phyloP scores from a whole-genome alignment of 2,329 filamentous ascomycete genomes.

The Bipolaris zeicola region DNA sequence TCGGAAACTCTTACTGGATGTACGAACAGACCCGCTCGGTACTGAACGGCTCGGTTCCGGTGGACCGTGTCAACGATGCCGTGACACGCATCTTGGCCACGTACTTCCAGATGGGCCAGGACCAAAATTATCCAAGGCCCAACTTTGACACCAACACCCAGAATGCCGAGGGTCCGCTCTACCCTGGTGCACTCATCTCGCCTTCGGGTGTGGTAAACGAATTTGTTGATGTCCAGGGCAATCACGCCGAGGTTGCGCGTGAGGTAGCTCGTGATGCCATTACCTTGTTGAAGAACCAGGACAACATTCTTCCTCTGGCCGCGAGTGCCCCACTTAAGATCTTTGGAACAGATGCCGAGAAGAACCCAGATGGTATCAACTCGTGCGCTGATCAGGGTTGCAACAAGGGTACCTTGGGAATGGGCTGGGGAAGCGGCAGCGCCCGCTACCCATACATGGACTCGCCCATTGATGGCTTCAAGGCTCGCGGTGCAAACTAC shows the following conservation, averaged over 20 bases:
- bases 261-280: constrained; percentile 62
- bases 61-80: constrained; percentile 87
- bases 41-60: constrained; percentile 81
- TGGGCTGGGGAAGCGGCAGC: constrained; percentile 80
- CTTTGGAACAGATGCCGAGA: constrained; percentile 57
- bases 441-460: constrained; percentile 74
- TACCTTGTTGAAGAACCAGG: constrained; percentile 67
- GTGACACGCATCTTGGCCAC: constrained; percentile 82
- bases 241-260: constrained; percentile 58
- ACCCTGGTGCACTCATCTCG: constrained; percentile 56
- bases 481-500: constrained; percentile 65
- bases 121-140: constrained; percentile 51
- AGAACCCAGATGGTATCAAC: constrained; percentile 66
- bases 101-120: constrained; percentile 70
- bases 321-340: constrained; percentile 39
- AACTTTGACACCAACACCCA: constrained; percentile 48
- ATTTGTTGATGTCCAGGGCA: constrained; percentile 65
- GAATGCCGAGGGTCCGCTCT: constrained; percentile 42
- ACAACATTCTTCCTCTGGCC: constrained; percentile 59
- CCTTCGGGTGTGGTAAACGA: constrained; percentile 70
- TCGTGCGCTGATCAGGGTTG: constrained; percentile 70
- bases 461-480: constrained; percentile 71
- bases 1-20: constrained; percentile 67
- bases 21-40: constrained; percentile 74
- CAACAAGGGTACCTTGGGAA: constrained; percentile 71